These are phyloP conservation scores for Plasmodium falciparum DNA, from an alignment of 169 alveolate species.

Conservation along the genomic window DNA sequence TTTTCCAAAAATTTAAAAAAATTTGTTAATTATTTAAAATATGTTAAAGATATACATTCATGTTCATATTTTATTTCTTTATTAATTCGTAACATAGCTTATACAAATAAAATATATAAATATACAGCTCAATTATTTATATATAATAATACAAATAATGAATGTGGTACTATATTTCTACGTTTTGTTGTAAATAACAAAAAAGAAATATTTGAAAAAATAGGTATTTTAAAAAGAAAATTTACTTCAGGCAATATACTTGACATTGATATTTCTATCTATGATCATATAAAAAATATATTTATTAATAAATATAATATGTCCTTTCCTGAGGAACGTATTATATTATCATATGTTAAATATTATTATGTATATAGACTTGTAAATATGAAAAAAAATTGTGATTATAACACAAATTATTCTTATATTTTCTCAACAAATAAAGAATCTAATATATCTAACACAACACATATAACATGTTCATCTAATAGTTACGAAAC, in stretches of 20 bases:
- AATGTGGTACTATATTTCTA: constrained; percentile 17
- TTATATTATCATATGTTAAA: constrained; percentile 40
- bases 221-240: too few species aligned
- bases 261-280: constrained; percentile 11
- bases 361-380: constrained; percentile 18
- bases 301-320: constrained; percentile 17
- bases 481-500: too few species aligned
- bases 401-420: too few species aligned
- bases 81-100: constrained; percentile 19
- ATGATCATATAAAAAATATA: constrained; percentile 35
- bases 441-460: too few species aligned
- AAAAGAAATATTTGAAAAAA: constrained; percentile 7
- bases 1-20: constrained; percentile 21
- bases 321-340: constrained; percentile 35
- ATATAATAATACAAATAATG: constrained; percentile 27
- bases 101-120: constrained; percentile 35
- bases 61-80: constrained; percentile 39
- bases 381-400: background rate
- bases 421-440: too few species aligned
- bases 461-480: too few species aligned
- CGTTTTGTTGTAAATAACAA: constrained; percentile 6
- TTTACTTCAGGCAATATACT: background rate
- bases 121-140: constrained; percentile 46
- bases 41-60: constrained; percentile 37
- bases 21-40: constrained; percentile 21